These are phyloP conservation scores for Rhypophila decipiens DNA, from an alignment of 495 filamentous ascomycete species.

Conservation along the genomic window DNA sequence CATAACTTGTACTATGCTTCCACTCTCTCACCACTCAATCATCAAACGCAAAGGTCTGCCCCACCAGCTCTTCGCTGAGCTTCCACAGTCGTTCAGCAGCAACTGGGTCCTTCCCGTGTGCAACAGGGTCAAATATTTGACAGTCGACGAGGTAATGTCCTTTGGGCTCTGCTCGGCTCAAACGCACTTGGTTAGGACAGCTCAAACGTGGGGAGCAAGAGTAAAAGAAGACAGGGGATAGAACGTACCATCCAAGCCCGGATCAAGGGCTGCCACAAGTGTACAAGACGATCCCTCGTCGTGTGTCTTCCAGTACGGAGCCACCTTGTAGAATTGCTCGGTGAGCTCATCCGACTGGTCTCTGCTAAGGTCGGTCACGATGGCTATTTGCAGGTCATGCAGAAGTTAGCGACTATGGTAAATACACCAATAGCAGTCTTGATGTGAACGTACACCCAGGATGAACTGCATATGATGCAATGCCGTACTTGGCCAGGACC, in stretches of 20 bases:
- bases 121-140: slow-evolving; percentile 21
- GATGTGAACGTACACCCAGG: slow-evolving; percentile 35
- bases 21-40: not conserved
- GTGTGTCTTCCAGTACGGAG: slow-evolving; percentile 41
- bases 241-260: slow-evolving; percentile 35
- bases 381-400: too few species aligned
- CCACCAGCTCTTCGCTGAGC: slow-evolving; percentile 43
- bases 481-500: slow-evolving; percentile 23
- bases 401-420: too few species aligned
- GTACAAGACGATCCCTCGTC: slow-evolving; percentile 52
- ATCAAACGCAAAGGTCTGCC: slow-evolving; percentile 29
- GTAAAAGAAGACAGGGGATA: not conserved
- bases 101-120: slow-evolving; percentile 23
- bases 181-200: too few species aligned
- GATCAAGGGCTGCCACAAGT: slow-evolving; percentile 53
- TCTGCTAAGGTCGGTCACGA: slow-evolving; percentile 34
- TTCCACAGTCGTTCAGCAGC: slow-evolving; percentile 47
- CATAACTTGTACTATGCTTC: too few species aligned
- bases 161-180: slow-evolving; percentile 30
- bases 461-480: slow-evolving; percentile 39
- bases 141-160: slow-evolving; percentile 37
- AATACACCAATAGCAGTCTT: too few species aligned
- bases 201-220: too few species aligned
- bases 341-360: slow-evolving; percentile 32
- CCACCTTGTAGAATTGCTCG: slow-evolving; percentile 31